Base-by-base conservation (phyloP, 805 yeast species). In the Yarrowia hollandica region DNA sequence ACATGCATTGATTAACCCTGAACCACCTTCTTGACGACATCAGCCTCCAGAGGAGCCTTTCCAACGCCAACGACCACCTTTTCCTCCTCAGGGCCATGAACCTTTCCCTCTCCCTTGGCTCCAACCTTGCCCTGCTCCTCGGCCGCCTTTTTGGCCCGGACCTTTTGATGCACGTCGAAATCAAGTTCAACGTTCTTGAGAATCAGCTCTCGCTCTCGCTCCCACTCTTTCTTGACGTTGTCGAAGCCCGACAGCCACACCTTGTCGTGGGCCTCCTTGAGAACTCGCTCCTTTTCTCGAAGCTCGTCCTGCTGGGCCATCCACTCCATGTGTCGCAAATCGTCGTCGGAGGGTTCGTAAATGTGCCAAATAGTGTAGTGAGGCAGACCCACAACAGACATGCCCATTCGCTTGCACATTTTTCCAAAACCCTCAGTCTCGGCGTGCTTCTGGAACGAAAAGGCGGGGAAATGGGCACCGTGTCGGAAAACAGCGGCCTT, bases 351-450 rank as follows among this genome's bases (percentile, higher is more conserved):
- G 16, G 99, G 99, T 75, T 92, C 98, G 72, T 92, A 92, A 63
- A 91, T 86, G 72, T 90, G 97, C 98, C 99, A 92, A 60, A 92
- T 87, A 37, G 90, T 96, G 71, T 92, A 92, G 74, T 94, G 97
- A 9, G 98, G 97, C 66, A 92, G 78, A 0, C 99, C 99, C 61
- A 86, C 81, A 15, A 92, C 97, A 16, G 84, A 78, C 70, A 80
- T 88, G 3, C 94, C 91, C 96, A 92, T 90, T 64, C 87, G 78
- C 66, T 86, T 84, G 67, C 91, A 84, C 77, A 92, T 79, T 69
- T 89, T 91, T 54, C 96, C 99, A 72, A 94, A 92, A 0, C 96
- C 98, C 73, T 94, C 98, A 1, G 98, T 92, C 71, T 92, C 99
- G 3, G 98, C 99, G 71, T 94, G 98, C 67, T 89, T 90, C 72